Conservation (phyloP, 2,329 filamentous ascomycete genomes). For the Ophiosphaerella korrae region DNA sequence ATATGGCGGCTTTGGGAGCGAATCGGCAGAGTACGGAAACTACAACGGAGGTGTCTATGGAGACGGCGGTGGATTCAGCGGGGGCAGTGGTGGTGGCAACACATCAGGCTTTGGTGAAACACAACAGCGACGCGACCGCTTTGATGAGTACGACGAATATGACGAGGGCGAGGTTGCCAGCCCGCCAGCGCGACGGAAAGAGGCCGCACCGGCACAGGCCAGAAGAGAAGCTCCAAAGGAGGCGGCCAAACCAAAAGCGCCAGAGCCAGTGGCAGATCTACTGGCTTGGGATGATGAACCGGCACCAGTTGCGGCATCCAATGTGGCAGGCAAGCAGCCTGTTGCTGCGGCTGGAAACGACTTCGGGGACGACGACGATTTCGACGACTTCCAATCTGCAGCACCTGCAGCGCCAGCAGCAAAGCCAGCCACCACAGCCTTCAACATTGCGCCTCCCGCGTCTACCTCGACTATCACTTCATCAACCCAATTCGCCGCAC, state of each 20-base stretch:
- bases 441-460: constrained; percentile 53
- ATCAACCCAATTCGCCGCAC: constrained; percentile 75
- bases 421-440: constrained; percentile 65
- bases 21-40: constrained; percentile 62
- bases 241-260: constrained; percentile 72
- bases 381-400: constrained; percentile 96
- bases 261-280: constrained; percentile 83
- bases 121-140: constrained; percentile 71
- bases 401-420: constrained; percentile 51
- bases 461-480: constrained; percentile 56
- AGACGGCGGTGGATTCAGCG: constrained; percentile 83
- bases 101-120: constrained; percentile 68
- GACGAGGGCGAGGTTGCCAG: constrained; percentile 72
- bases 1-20: constrained; percentile 89
- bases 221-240: constrained; percentile 64
- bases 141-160: constrained; percentile 97
- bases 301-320: constrained; percentile 53
- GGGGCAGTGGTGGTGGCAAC: constrained; percentile 64
- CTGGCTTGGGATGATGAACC: constrained; percentile 88
- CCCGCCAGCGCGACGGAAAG: constrained; percentile 60
- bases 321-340: constrained; percentile 49
- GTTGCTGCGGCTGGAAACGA: constrained; percentile 48
- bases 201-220: constrained; percentile 43
- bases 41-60: constrained; percentile 82
- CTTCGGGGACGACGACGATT: constrained; percentile 78